A percentile compares a stretch with the other conserved stretches of the same genome.
Conservation (phyloP, 2,329 filamentous ascomycete genomes). For the Colletotrichum somersetense region DNA sequence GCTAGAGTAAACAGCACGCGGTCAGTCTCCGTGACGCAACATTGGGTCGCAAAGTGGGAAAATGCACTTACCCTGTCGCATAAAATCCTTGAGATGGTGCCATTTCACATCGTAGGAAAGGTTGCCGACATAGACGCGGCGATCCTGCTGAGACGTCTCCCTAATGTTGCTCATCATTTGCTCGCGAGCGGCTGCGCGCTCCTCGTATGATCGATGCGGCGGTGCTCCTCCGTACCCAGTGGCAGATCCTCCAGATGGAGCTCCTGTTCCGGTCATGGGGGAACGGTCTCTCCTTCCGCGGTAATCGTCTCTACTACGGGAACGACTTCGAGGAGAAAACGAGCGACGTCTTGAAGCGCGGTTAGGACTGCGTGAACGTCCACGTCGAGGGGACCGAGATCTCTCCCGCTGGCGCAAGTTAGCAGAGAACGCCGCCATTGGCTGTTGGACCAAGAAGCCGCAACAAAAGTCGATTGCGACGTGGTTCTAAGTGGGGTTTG, state of each 20-base stretch:
- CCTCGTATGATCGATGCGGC: conserved; percentile 82
- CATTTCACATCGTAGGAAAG: conserved; percentile 99
- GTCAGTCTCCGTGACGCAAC: conserved; percentile 42
- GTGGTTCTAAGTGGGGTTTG: neutral
- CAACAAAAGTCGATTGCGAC: neutral
- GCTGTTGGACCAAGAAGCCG: conserved; percentile 4
- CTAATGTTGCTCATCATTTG: conserved; percentile 96
- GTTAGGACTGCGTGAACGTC: conserved; percentile 86
- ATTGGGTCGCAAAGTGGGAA: conserved; percentile 24
- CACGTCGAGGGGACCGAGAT: conserved; percentile 81
- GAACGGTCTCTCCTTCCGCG: conserved; percentile 82
- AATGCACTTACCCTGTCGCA: conserved; percentile 89
- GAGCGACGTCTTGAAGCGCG: conserved; percentile 78
- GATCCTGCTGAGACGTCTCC: conserved; percentile 97
- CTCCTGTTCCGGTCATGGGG: conserved; percentile 84
- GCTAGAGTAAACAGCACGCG: conserved; percentile 67
- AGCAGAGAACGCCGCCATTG: conserved; percentile 38
- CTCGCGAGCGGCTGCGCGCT: conserved; percentile 85
- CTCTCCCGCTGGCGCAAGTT: conserved; percentile 78
- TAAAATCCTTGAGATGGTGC: conserved; percentile 99
- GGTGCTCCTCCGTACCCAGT: conserved; percentile 72
- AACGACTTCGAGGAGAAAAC: conserved; percentile 83
- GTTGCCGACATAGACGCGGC: conserved; percentile 99
- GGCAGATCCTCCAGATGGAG: conserved; percentile 77
- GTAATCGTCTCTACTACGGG: conserved; percentile 82